Conservation (phyloP, 2,329 filamentous ascomycete genomes). For the Neofusicoccum ribis region DNA sequence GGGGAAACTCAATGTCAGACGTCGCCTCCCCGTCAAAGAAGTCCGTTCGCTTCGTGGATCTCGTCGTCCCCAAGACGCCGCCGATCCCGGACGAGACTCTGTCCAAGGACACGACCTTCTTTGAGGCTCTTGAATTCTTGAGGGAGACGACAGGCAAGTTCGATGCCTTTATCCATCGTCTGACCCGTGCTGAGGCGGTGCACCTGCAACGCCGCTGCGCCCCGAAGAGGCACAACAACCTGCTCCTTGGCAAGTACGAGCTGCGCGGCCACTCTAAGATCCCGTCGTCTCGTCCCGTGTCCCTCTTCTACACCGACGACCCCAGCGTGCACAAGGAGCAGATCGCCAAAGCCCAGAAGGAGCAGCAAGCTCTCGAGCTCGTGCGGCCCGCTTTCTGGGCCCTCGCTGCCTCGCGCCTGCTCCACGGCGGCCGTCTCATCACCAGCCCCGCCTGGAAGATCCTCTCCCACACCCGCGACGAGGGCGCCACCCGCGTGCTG, state of each 20-base stretch:
- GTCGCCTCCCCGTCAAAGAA: slow-evolving; percentile 60
- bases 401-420: slow-evolving; percentile 60
- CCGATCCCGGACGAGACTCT: slow-evolving; percentile 28
- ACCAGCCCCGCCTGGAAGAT: slow-evolving; percentile 48
- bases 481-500: slow-evolving; percentile 69
- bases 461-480: slow-evolving; percentile 60
- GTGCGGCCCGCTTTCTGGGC: slow-evolving; percentile 62
- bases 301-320: slow-evolving; percentile 46
- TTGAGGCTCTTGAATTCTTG: slow-evolving; percentile 79
- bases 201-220: slow-evolving; percentile 80
- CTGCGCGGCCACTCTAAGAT: slow-evolving; percentile 56
- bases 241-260: slow-evolving; percentile 82
- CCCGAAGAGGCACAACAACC: slow-evolving; percentile 70
- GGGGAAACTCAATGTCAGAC: slow-evolving; percentile 21
- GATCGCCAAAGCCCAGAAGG: slow-evolving; percentile 63
- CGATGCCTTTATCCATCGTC: slow-evolving; percentile 83
- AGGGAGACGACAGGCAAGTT: slow-evolving; percentile 63
- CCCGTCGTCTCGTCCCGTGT: slow-evolving; percentile 45
- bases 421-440: slow-evolving; percentile 62
- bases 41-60: slow-evolving; percentile 69
- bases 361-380: slow-evolving; percentile 76
- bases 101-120: slow-evolving; percentile 73
- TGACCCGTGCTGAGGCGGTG: slow-evolving; percentile 82
- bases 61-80: slow-evolving; percentile 25
- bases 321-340: slow-evolving; percentile 65